Evolutionary conservation across 1,139 yeast genomes (phyloP), one percentile per base, ranked within the genome.

Genomic region (Blastobotrys buckinghamii): DNA sequence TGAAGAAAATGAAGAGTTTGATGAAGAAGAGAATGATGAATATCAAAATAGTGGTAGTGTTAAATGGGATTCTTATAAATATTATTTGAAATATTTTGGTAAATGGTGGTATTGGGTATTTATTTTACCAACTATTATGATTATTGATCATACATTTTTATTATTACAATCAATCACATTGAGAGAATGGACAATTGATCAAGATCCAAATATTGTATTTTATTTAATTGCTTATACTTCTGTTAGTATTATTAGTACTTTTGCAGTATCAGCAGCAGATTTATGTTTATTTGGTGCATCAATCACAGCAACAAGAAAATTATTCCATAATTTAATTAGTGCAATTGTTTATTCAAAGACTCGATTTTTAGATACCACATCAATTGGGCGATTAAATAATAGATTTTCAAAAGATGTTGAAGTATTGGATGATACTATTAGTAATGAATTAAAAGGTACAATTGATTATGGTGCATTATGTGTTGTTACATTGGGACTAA

Each of bases 351-450:
- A 82, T 54, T 94, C 97, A 1, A 84, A 76, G 59, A 72, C 89
- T 57, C 78, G 97, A 60, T 92, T 92, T 68, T 92, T 89, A 65
- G 98, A 92, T 64, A 78, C 94, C 33, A 92, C 98, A 1, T 98
- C 98, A 16, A 76, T 85, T 59, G 98, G 98, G 29, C 82, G 97
- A 66, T 87, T 92, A 53, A 88, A 90, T 92, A 92, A 92, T 69
- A 78, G 98, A 65, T 92, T 92, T 64, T 88, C 97, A 15, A 90
- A 88, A 66, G 98, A 92, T 71, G 80, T 92, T 53, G 97, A 90
- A 68, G 81, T 92, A 16, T 79, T 89, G 53, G 98, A 90, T 68
- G 96, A 89, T 71, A 96, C 89, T 59, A 73, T 90, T 38, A 24
- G 26, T 13, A 12, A 12, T n/a, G 53, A 49, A 20, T 36, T 60